Evolutionary conservation across 2,329 filamentous ascomycete species (phyloP).

Genomic region (Neopestalotiopsis clavispora): DNA sequence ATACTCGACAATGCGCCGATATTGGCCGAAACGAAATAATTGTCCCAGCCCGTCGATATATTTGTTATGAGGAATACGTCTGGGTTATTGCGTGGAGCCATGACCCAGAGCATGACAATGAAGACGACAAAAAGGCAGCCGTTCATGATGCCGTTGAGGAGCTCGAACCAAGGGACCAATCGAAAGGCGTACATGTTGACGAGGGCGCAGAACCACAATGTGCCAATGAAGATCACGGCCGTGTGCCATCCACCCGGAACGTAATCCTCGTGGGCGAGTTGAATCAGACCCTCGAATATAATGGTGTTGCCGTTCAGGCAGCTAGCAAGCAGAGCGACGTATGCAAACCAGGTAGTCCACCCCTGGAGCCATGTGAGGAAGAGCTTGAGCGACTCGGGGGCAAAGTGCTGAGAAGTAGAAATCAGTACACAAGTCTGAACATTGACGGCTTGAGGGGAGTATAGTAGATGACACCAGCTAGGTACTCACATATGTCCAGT

Average conservation of each 20-base stretch:
- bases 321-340: slow-evolving; percentile 13
- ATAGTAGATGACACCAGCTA: neutral
- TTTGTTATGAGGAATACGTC: slow-evolving; percentile 15
- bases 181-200: slow-evolving; percentile 13
- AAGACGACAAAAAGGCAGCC: slow-evolving; percentile 17
- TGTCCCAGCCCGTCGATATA: slow-evolving; percentile 19
- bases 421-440: neutral
- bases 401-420: slow-evolving; percentile 1
- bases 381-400: neutral
- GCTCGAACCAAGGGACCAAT: slow-evolving; percentile 16
- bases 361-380: slow-evolving; percentile 15
- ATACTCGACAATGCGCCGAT: neutral
- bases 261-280: slow-evolving; percentile 10
- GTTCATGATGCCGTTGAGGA: slow-evolving; percentile 15
- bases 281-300: slow-evolving; percentile 20
- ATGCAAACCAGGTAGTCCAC: slow-evolving; percentile 16
- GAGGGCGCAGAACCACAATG: neutral
- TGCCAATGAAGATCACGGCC: neutral
- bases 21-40: slow-evolving; percentile 12
- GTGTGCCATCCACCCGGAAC: slow-evolving; percentile 13
- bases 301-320: slow-evolving; percentile 2
- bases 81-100: slow-evolving; percentile 18
- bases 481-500: slow-evolving; percentile 18
- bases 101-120: slow-evolving; percentile 19
- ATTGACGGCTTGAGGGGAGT: neutral